Evolutionary conservation across 352 stramenopile genomes (phyloP).

Genomic region (Pythium scleroteichum): DNA sequence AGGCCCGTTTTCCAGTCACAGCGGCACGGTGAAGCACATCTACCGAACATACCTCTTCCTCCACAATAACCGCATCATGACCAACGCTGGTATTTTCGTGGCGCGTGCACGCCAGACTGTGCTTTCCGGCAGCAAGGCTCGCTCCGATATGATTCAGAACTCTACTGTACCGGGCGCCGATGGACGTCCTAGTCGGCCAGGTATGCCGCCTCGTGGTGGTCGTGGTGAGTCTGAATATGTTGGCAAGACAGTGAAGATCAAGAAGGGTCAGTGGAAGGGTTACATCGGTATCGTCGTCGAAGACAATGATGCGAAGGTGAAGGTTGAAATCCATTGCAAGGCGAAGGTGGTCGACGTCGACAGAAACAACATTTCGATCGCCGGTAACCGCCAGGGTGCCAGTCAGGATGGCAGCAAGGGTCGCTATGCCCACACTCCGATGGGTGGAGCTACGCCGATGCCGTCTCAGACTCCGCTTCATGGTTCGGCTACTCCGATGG

Average conservation of each 20-base stretch:
- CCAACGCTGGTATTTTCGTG: constrained; percentile 89
- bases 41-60: constrained; percentile 89
- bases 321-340: constrained; percentile 92
- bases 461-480: constrained; percentile 84
- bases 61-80: constrained; percentile 90
- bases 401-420: constrained; percentile 61
- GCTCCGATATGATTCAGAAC: constrained; percentile 86
- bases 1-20: constrained; percentile 77
- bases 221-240: constrained; percentile 79
- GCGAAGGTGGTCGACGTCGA: constrained; percentile 88
- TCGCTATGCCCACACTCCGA: constrained; percentile 71
- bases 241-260: constrained; percentile 91
- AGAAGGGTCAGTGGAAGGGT: constrained; percentile 90
- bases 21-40: constrained; percentile 91
- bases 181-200: constrained; percentile 36
- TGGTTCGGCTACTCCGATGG: constrained; percentile 87
- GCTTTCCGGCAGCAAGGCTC: constrained; percentile 84
- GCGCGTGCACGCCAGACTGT: constrained; percentile 81
- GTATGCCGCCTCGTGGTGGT: constrained; percentile 34
- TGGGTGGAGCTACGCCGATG: constrained; percentile 76
- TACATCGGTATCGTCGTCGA: constrained; percentile 92
- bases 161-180: constrained; percentile 74
- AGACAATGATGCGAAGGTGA: constrained; percentile 88
- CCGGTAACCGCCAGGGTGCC: constrained; percentile 76
- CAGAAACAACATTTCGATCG: constrained; percentile 70